Evolutionary conservation across 352 stramenopile species (phyloP).

Genomic region (Pythium sukuiense): DNA sequence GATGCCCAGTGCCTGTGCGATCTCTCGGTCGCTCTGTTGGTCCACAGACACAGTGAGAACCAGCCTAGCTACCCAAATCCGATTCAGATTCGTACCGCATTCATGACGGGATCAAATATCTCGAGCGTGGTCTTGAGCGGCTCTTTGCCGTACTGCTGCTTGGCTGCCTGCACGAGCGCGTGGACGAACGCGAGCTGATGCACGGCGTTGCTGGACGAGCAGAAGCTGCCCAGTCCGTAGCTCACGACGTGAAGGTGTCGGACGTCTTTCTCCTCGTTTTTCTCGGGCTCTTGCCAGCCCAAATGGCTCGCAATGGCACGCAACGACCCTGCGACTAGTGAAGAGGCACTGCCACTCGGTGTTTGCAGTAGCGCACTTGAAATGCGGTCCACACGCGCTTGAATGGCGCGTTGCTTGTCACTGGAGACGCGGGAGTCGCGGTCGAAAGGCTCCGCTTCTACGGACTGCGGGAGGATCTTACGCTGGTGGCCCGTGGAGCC

Average conservation of each 20-base stretch:
- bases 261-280: not conserved
- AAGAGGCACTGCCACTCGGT: not conserved
- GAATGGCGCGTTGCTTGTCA: constrained; percentile 40
- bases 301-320: constrained; percentile 35
- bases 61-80: too few relatives aligned
- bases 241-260: constrained; percentile 41
- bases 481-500: not conserved
- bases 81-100: constrained; percentile 46
- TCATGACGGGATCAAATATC: constrained; percentile 85
- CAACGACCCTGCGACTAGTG: constrained; percentile 34
- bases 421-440: constrained; percentile 27
- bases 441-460: constrained; percentile 9
- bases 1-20: constrained; percentile 46
- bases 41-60: too few relatives aligned
- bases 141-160: constrained; percentile 3
- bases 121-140: constrained; percentile 23
- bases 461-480: not conserved
- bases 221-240: constrained; percentile 81
- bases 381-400: constrained; percentile 41
- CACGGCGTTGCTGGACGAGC: constrained; percentile 66
- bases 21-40: constrained; percentile 56
- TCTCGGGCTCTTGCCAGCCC: constrained; percentile 2
- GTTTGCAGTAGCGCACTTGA: constrained; percentile 25
- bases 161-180: constrained; percentile 37
- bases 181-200: constrained; percentile 71